These are phyloP conservation scores for Lithohypha guttulata DNA, from an alignment of 2,329 filamentous ascomycete species.

Conservation along the genomic window DNA sequence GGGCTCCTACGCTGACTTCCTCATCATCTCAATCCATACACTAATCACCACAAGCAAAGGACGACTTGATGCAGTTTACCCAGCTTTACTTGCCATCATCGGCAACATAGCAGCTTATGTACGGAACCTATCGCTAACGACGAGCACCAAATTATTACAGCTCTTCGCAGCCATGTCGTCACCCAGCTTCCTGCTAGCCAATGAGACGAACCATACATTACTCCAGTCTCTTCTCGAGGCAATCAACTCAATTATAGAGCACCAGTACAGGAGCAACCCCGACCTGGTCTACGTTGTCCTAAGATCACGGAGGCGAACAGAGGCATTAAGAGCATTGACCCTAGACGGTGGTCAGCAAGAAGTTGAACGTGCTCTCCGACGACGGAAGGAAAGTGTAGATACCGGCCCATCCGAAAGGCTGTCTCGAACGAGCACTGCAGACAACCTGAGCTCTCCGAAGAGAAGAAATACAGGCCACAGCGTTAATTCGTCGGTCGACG, in stretches of 20 bases:
- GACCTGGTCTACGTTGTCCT: conserved; percentile 71
- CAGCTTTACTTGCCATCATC: conserved; percentile 79
- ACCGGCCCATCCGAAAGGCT: conserved; percentile 43
- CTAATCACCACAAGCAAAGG: conserved; percentile 87
- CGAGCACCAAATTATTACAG: conserved; percentile 74
- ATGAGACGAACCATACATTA: conserved; percentile 78
- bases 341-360: conserved; percentile 87
- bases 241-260: conserved; percentile 80
- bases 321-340: conserved; percentile 76
- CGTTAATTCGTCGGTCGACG: conserved; percentile 38
- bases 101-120: conserved; percentile 86
- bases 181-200: conserved; percentile 81
- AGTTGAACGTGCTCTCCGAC: conserved; percentile 51
- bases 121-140: conserved; percentile 61
- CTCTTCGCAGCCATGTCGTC: conserved; percentile 87
- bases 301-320: conserved; percentile 70
- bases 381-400: conserved; percentile 41
- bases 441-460: conserved; percentile 9
- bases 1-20: conserved; percentile 85
- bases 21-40: conserved; percentile 88
- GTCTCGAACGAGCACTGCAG: conserved; percentile 11
- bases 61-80: conserved; percentile 81
- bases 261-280: conserved; percentile 65
- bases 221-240: conserved; percentile 76
- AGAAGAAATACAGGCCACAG: conserved; percentile 7